A percentile compares a stretch with the other conserved stretches of the same genome.
These are phyloP conservation scores for Acidomyces sp. DNA, from an alignment of 495 filamentous ascomycete species.

Conservation along the genomic window DNA sequence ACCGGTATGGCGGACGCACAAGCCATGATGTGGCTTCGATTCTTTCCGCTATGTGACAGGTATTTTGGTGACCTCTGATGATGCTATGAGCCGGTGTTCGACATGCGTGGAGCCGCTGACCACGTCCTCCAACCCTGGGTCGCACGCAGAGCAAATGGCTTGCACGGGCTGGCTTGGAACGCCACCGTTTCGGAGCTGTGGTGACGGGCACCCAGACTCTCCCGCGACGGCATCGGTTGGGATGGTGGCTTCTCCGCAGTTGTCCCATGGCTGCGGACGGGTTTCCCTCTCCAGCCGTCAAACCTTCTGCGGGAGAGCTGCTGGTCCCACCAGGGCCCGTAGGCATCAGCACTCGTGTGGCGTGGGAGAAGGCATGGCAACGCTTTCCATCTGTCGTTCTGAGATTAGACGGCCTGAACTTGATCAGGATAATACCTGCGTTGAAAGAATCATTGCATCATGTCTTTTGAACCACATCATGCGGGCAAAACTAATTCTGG, in stretches of 20 bases:
- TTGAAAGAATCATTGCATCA: constrained; percentile 66
- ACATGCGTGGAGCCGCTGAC: neutral
- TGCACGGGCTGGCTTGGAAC: neutral
- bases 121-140: constrained; percentile 2
- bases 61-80: constrained; percentile 5
- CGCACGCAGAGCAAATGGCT: neutral
- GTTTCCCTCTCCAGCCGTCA: no score
- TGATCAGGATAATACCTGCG: constrained; percentile 99
- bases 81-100: constrained; percentile 15
- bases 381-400: constrained; percentile 44
- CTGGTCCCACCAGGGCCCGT: no score
- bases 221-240: no score
- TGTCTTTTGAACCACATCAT: neutral
- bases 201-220: no score
- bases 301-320: no score
- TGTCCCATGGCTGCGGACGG: no score
- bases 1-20: constrained; percentile 5
- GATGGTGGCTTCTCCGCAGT: no score
- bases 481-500: constrained; percentile 25
- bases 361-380: constrained; percentile 10
- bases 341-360: no score
- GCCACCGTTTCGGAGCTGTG: constrained; percentile 1
- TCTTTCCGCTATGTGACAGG: constrained; percentile 1
- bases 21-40: constrained; percentile 11
- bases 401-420: constrained; percentile 95